Evolutionary conservation across 2,329 filamentous ascomycete genomes (phyloP).

Genomic region (Phaeosphaeriaceae sp.): DNA sequence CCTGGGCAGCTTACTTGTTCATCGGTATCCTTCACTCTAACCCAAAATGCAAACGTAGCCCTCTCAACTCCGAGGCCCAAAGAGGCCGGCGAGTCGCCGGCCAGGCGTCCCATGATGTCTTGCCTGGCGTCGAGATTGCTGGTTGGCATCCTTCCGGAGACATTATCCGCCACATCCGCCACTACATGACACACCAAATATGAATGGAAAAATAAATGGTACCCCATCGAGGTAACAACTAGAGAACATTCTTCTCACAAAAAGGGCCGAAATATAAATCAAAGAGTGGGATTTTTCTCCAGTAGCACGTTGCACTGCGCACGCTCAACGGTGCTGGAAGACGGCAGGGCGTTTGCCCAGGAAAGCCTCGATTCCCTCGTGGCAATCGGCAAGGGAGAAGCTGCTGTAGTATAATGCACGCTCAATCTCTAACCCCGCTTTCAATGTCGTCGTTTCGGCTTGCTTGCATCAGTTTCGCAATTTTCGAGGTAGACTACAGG

Average conservation of each 20-base stretch:
- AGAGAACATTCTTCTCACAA: background rate
- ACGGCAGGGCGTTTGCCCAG: slow-evolving; percentile 46
- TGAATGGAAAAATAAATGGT: too few relatives aligned
- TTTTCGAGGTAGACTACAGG: slow-evolving; percentile 4
- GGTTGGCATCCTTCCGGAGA: background rate
- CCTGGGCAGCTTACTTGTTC: too few relatives aligned
- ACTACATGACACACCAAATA: background rate
- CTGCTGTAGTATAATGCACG: slow-evolving; percentile 42
- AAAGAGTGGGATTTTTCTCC: background rate
- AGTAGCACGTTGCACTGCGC: background rate
- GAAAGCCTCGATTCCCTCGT: slow-evolving; percentile 52
- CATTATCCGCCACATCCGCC: background rate
- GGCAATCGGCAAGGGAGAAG: slow-evolving; percentile 50
- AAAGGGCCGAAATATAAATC: slow-evolving; percentile 5
- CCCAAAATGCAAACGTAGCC: too few relatives aligned
- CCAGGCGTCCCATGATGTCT: too few relatives aligned
- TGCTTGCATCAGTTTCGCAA: slow-evolving; percentile 21
- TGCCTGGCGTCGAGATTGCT: too few relatives aligned
- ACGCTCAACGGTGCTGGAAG: slow-evolving; percentile 28
- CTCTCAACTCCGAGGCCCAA: too few relatives aligned
- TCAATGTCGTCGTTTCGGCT: slow-evolving; percentile 53
- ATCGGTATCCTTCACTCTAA: too few relatives aligned
- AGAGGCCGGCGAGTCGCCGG: too few relatives aligned
- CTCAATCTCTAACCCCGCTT: slow-evolving; percentile 49
- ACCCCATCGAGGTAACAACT: background rate